Evolutionary conservation across 176 grass and related monocot genomes (phyloP).

Genomic region (Olyra latifolia): DNA sequence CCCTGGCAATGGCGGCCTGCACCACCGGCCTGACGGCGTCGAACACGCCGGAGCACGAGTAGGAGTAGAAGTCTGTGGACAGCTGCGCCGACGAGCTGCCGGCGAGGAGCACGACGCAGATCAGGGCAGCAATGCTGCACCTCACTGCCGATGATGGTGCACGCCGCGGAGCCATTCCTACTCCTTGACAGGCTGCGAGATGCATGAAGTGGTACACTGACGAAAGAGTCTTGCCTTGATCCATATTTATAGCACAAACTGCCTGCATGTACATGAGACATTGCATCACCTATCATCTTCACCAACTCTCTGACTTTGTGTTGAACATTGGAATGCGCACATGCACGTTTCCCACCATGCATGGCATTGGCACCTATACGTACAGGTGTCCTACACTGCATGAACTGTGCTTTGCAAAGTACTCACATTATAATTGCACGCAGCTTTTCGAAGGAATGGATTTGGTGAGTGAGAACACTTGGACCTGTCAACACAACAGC

Average conservation of each 20-base stretch:
- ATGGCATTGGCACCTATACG: too few species aligned
- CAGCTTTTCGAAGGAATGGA: too few species aligned
- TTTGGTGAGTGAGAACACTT: background rate
- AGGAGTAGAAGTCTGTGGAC: slow-evolving; percentile 52
- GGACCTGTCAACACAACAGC: background rate
- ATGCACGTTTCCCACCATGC: too few species aligned
- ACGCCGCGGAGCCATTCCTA: background rate
- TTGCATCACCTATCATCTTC: too few species aligned
- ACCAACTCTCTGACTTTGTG: background rate
- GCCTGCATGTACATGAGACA: too few species aligned
- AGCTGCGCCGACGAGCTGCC: slow-evolving; percentile 32
- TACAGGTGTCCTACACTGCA: too few species aligned
- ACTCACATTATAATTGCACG: too few species aligned
- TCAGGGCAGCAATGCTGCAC: background rate
- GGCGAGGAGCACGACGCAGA: background rate
- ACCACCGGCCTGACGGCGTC: slow-evolving; percentile 45
- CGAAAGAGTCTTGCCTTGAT: background rate
- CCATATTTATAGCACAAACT: background rate
- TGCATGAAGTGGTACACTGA: background rate
- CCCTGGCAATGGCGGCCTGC: slow-evolving; percentile 43
- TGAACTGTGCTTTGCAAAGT: too few species aligned
- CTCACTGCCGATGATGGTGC: background rate
- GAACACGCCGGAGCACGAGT: slow-evolving; percentile 59
- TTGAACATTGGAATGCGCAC: background rate
- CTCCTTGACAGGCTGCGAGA: background rate